A percentile compares a stretch with the other conserved stretches of the same genome.
These are phyloP conservation scores for Dipodascus geniculatus DNA, from an alignment of 805 yeast species.

Conservation along the genomic window DNA sequence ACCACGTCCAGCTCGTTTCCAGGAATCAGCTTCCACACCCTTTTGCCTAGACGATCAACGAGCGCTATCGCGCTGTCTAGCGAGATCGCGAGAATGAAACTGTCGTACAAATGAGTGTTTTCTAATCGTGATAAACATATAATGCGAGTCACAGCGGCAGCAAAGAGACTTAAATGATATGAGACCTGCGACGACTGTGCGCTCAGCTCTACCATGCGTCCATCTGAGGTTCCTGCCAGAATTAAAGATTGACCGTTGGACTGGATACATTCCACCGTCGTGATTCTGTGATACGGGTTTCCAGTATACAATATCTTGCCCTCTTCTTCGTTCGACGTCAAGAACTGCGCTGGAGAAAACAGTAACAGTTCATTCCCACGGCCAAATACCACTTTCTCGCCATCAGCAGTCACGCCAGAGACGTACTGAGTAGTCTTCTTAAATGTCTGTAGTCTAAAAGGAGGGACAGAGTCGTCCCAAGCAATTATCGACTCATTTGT, in stretches of 20 bases:
- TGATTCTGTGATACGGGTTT: background rate
- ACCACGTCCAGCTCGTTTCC: background rate
- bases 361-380: background rate
- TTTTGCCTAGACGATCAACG: background rate
- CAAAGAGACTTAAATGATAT: background rate
- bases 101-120: background rate
- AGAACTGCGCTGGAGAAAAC: background rate
- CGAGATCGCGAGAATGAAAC: background rate
- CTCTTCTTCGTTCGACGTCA: background rate
- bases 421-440: background rate
- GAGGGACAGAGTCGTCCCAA: background rate
- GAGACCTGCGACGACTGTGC: background rate
- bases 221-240: background rate
- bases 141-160: background rate
- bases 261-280: background rate
- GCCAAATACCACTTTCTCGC: background rate
- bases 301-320: background rate
- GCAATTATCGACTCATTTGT: background rate
- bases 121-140: background rate
- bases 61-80: background rate
- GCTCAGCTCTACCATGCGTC: background rate
- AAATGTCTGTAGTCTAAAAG: background rate
- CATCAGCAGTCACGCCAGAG: background rate
- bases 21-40: background rate
- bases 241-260: background rate